These are phyloP conservation scores for Termitomyces sp. DNA, from an alignment of 768 basidiomycete genomes.

Conservation along the genomic window DNA sequence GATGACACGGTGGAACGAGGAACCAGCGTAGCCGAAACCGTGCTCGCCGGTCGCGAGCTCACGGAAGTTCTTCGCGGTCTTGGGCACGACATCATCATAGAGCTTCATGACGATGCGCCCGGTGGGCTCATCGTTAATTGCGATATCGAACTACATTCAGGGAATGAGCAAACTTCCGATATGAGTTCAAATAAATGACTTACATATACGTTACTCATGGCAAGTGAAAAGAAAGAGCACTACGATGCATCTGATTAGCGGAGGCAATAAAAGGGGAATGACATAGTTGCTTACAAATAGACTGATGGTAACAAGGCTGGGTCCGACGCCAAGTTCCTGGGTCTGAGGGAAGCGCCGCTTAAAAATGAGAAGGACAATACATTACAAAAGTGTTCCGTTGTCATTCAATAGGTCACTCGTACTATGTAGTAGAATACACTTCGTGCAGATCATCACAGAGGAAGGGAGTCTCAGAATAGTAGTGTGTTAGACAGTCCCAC, in stretches of 20 bases:
- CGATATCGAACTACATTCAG: constrained; percentile 61
- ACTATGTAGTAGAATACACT: neutral
- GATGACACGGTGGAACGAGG: constrained; percentile 79
- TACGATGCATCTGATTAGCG: neutral
- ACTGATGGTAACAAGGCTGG: neutral
- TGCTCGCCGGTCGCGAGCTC: constrained; percentile 77
- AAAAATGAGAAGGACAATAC: no score
- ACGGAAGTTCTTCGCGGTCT: constrained; percentile 82
- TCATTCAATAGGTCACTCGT: neutral
- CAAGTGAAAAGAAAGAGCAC: neutral
- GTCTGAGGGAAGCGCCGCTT: no score
- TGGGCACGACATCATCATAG: constrained; percentile 75
- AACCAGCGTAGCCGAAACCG: constrained; percentile 71
- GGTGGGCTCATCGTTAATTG: constrained; percentile 32
- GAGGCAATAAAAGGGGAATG: constrained; percentile 1
- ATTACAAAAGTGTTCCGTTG: neutral
- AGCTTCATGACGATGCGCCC: constrained; percentile 83
- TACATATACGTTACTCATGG: constrained; percentile 1
- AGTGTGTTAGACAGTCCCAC: constrained; percentile 13
- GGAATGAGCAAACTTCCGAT: neutral
- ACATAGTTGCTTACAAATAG: neutral
- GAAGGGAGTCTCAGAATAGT: neutral
- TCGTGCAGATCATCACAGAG: neutral
- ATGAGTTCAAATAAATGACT: neutral
- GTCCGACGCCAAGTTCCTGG: neutral